These are phyloP conservation scores for Xylariaceae sp. DNA, from an alignment of 2,329 filamentous ascomycete species.

Conservation along the genomic window DNA sequence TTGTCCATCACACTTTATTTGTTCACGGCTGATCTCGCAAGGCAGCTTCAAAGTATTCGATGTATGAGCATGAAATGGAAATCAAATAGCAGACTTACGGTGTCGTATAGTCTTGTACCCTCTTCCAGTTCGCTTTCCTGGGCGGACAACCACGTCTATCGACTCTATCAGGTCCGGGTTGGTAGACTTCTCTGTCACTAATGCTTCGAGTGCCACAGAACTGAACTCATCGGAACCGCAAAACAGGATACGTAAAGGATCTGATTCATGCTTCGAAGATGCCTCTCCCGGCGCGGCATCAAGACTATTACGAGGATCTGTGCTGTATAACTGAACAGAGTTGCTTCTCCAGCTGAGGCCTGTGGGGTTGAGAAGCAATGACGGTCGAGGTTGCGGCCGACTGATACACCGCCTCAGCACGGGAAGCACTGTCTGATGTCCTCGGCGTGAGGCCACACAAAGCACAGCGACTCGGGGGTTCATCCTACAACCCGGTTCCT, in stretches of 20 bases:
- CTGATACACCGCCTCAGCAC: too few relatives aligned
- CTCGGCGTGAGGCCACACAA: too few relatives aligned
- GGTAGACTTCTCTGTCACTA: constrained; percentile 55
- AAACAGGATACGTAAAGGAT: constrained; percentile 80
- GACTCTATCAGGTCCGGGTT: constrained; percentile 59
- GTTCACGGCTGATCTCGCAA: not conserved
- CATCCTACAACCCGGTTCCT: too few relatives aligned
- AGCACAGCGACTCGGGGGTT: too few relatives aligned
- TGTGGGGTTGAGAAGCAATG: too few relatives aligned
- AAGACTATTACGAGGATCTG: too few relatives aligned
- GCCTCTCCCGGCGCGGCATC: too few relatives aligned
- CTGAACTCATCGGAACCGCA: constrained; percentile 94
- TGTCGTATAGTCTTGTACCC: constrained; percentile 64
- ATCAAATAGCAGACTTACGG: constrained; percentile 40
- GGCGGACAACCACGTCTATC: constrained; percentile 81
- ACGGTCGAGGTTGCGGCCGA: too few relatives aligned
- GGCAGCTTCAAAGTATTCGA: not conserved
- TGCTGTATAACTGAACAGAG: too few relatives aligned
- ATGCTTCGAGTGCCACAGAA: constrained; percentile 66
- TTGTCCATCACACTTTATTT: too few relatives aligned
- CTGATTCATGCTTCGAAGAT: constrained; percentile 26
- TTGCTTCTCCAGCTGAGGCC: too few relatives aligned
- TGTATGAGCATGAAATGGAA: not conserved
- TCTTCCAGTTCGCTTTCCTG: constrained; percentile 73
- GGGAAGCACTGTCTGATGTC: too few relatives aligned